phyloP scores from a whole-genome alignment of 176 grass and related monocot genomes.

The Aegilops tauschii region DNA sequence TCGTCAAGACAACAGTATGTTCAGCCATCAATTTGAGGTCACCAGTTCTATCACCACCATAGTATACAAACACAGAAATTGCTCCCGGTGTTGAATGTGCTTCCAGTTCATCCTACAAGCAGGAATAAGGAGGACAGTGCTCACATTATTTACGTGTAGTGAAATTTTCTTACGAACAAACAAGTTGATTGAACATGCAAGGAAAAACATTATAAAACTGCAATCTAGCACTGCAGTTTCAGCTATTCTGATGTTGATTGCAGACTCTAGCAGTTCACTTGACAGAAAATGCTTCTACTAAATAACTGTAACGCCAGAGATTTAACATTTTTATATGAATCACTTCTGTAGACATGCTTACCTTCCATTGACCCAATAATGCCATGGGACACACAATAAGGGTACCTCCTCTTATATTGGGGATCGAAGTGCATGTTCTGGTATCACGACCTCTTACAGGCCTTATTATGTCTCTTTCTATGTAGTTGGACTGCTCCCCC shows the following conservation, averaged over 20 bases:
- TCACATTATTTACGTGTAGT: neutral
- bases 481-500: constrained; percentile 35
- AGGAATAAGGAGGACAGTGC: neutral
- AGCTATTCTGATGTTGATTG: neutral
- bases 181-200: neutral
- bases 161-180: neutral
- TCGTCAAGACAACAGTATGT: constrained; percentile 80
- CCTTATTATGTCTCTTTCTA: constrained; percentile 14
- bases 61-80: constrained; percentile 82
- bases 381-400: constrained; percentile 85
- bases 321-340: neutral
- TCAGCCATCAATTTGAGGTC: constrained; percentile 50
- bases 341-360: constrained; percentile 10
- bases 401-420: constrained; percentile 61
- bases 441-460: neutral
- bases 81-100: constrained; percentile 60
- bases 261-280: neutral
- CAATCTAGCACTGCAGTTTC: neutral
- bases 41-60: constrained; percentile 67
- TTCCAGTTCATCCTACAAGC: constrained; percentile 72
- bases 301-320: neutral
- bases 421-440: neutral
- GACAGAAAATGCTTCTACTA: neutral
- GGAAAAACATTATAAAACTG: neutral
- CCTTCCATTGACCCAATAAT: constrained; percentile 95